Conservation (phyloP, 75 land plant genomes). For the Isoetes taiwanensis region DNA sequence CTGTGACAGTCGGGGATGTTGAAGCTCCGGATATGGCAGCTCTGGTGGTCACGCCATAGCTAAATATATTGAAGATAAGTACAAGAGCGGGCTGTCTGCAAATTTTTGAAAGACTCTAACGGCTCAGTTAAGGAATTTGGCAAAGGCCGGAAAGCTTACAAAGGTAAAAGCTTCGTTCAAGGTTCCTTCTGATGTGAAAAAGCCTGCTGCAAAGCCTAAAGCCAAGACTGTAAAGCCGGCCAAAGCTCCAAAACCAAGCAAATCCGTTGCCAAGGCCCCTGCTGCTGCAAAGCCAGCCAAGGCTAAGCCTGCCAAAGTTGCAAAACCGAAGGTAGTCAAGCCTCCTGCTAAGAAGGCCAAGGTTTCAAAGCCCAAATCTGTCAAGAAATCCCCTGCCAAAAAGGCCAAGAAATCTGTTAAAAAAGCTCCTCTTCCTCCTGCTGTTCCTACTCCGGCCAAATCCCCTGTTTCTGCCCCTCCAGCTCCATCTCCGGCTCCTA, state of each 20-base stretch:
- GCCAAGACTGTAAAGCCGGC: neutral
- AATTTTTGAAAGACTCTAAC: slow-evolving; percentile 57
- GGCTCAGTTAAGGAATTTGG: slow-evolving; percentile 44
- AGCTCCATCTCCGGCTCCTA: no score
- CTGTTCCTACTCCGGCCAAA: no score
- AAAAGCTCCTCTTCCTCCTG: neutral
- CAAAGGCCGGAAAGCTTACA: slow-evolving; percentile 38
- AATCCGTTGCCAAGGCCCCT: slow-evolving; percentile 1
- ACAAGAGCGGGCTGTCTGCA: slow-evolving; percentile 33
- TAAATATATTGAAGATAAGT: slow-evolving; percentile 64
- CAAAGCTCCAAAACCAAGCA: neutral
- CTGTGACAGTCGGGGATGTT: no score
- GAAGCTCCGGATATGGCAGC: no score
- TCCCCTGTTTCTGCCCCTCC: no score
- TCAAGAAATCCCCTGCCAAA: neutral
- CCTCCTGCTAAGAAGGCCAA: no score
- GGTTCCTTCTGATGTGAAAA: slow-evolving; percentile 36
- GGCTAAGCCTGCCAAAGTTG: slow-evolving; percentile 1
- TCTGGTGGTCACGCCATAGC: slow-evolving; percentile 70
- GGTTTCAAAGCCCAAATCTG: neutral
- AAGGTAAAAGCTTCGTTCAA: slow-evolving; percentile 76
- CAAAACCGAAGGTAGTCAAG: no score
- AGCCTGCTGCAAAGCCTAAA: no score
- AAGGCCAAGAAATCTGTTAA: neutral
- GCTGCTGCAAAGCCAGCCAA: slow-evolving; percentile 1